Evolutionary conservation across 2,329 filamentous ascomycete species (phyloP).

Genomic region (Xylariaceae sp.): DNA sequence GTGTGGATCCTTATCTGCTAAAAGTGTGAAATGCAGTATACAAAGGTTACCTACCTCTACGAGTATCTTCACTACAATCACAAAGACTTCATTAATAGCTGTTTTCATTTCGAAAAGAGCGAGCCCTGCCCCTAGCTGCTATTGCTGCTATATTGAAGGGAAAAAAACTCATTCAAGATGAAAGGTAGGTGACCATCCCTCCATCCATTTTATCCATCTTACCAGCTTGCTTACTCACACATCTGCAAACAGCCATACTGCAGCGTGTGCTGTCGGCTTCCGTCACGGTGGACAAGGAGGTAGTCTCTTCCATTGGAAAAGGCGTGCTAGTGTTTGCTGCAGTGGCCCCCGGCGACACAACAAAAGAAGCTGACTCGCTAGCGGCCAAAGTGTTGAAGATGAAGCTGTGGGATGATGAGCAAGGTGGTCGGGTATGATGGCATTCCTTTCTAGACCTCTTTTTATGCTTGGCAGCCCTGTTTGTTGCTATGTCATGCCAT

Average conservation of each 20-base stretch:
- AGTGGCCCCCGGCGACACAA: constrained; percentile 83
- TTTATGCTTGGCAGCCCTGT: constrained; percentile 4
- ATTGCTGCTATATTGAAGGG: too few species aligned
- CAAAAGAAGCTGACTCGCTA: constrained; percentile 79
- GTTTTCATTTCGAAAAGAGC: too few species aligned
- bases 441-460: constrained; percentile 7
- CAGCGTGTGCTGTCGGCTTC: constrained; percentile 94
- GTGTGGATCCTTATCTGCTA: too few species aligned
- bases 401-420: constrained; percentile 84
- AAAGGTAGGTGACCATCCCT: constrained; percentile 33
- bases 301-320: constrained; percentile 86
- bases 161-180: constrained; percentile 21
- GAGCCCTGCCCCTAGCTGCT: too few species aligned
- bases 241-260: constrained; percentile 65
- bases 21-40: too few species aligned
- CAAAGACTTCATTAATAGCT: too few species aligned
- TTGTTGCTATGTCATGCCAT: too few species aligned
- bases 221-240: constrained; percentile 12
- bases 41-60: too few species aligned
- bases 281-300: constrained; percentile 86
- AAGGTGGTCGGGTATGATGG: constrained; percentile 57
- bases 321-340: constrained; percentile 90
- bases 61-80: too few species aligned
- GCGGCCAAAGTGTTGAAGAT: constrained; percentile 85
- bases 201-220: constrained; percentile 7